These are phyloP conservation scores for Gossypium gossypioides DNA, from an alignment of 441 rosid species.

Conservation along the genomic window DNA sequence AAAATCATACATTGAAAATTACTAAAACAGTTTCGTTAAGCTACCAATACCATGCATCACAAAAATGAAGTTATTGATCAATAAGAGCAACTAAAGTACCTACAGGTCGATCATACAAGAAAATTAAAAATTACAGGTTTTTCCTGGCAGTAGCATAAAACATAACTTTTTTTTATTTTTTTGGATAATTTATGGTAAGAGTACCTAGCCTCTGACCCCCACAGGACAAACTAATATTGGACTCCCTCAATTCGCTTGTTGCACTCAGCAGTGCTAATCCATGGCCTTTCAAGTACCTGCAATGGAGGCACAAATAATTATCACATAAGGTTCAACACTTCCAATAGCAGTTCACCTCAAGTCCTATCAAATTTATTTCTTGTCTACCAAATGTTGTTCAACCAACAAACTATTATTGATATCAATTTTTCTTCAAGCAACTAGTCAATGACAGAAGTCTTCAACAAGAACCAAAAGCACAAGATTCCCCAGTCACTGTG, in stretches of 20 bases:
- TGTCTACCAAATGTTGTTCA: background rate
- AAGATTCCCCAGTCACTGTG: background rate
- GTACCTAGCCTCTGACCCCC: conserved; percentile 11
- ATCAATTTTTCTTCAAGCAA: background rate
- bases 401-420: background rate
- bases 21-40: background rate
- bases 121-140: conserved; percentile 6
- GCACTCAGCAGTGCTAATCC: conserved; percentile 26
- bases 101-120: background rate
- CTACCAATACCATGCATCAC: background rate
- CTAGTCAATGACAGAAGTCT: background rate
- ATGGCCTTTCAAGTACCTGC: conserved; percentile 46
- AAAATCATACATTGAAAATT: background rate
- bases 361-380: background rate
- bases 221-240: conserved; percentile 11
- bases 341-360: background rate
- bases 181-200: conserved; percentile 11
- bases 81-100: background rate
- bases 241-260: conserved; percentile 15
- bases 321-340: background rate
- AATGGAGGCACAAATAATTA: conserved; percentile 16
- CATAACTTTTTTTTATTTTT: conserved; percentile 13
- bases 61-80: background rate
- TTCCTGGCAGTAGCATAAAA: conserved; percentile 10
- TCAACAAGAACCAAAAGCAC: background rate